These are phyloP conservation scores for Pseudohalonectria lignicola DNA, from an alignment of 2,329 filamentous ascomycete genomes.

Conservation along the genomic window DNA sequence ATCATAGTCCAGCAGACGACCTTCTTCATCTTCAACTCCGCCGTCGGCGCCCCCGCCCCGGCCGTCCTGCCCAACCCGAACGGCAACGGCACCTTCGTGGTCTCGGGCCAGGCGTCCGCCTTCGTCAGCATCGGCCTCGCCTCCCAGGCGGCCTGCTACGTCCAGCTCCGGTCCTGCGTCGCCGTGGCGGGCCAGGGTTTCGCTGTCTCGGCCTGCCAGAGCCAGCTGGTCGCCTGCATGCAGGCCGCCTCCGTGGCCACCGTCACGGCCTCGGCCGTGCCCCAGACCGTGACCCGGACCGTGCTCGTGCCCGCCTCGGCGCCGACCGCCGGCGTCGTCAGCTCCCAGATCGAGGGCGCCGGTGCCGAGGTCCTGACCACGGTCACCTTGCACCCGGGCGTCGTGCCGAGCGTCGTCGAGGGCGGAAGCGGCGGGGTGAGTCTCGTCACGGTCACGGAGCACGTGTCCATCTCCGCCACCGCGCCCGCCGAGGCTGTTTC, in stretches of 20 bases:
- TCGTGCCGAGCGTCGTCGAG: not conserved
- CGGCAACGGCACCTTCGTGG: slow-evolving; percentile 44
- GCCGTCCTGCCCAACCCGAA: not conserved
- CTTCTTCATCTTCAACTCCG: not conserved
- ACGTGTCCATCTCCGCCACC: too few relatives aligned
- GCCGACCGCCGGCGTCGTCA: not conserved
- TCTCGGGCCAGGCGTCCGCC: slow-evolving; percentile 28
- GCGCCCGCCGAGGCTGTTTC: too few relatives aligned
- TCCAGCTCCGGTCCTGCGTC: not conserved
- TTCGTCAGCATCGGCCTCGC: not conserved
- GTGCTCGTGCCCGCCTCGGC: not conserved
- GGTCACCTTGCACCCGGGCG: not conserved
- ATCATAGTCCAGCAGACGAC: not conserved
- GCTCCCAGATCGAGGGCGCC: not conserved
- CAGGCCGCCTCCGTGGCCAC: not conserved
- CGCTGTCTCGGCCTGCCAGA: not conserved
- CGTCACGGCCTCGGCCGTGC: not conserved
- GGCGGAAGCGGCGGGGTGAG: not conserved
- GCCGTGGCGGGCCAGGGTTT: not conserved
- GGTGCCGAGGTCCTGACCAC: not conserved
- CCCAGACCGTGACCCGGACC: not conserved
- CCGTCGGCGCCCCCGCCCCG: not conserved
- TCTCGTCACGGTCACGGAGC: not conserved
- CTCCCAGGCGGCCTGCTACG: not conserved
- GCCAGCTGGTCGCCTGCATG: not conserved